Base-by-base conservation (phyloP, 2,329 filamentous ascomycete species). In the Ceratocystis smalleyi region DNA sequence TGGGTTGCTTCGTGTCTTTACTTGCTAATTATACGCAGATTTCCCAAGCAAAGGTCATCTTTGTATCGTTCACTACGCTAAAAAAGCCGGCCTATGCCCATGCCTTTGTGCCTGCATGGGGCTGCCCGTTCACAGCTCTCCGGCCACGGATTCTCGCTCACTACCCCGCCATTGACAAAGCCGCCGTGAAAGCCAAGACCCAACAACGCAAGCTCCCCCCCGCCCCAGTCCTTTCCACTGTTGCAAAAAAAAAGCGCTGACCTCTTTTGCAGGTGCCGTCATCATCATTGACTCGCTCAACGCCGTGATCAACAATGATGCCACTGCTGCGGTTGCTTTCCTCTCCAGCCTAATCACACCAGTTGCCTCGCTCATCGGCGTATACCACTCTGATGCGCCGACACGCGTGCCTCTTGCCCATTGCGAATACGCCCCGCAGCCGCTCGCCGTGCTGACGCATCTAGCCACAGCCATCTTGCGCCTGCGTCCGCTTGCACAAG, bases 401-500 rank as follows among this genome's bases (percentile, higher is more conserved):
- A 74, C 83, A 30, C 69, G 76, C 63, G 74, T 80, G 74, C 73
- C 72, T 35, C 74, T 65, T 43, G 71, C 72, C 6, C 74, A 72
- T 62, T 75, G 73, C 68, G 78, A 81, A 70, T 85, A 89, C 74
- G 76, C 82, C 19, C 89, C 91, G 0, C 76, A 83, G 32, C 84
- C 90, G 0, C 78, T 95, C 12, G 84, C 84, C 1, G 77, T 91
- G 0, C 78, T 97, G 24, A 82, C 81, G 57, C 95, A 95, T 74
- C 84, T 96, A 65, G 89, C 91, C n/a, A 99, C 94, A 2, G 86
- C 90, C 2, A 82, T 97, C 63, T 79, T 97, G 66, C 84, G 82
- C 3, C 78, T 88, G 0, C 84, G 86, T 47, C 88, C 84, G 15
- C 80, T 96, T 47, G 77, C 83, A 6, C 90, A 96, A 69, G 82